phyloP scores from a whole-genome alignment of 225 moss, liverwort and hornwort species.

The Pseudisothecium myosuroides region DNA sequence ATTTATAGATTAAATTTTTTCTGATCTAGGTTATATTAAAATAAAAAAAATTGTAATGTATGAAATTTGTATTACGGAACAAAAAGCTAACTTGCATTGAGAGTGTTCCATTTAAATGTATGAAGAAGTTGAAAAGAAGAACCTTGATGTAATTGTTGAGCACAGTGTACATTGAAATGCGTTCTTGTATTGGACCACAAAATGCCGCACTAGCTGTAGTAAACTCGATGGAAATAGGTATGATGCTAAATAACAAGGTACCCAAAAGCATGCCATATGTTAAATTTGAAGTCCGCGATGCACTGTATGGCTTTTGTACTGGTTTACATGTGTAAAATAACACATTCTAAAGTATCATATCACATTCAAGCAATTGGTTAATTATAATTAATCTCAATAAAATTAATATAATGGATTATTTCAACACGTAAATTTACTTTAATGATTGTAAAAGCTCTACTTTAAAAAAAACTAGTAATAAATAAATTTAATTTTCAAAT shows the following conservation, averaged over 20 bases:
- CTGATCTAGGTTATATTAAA: no score
- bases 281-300: slow-evolving; percentile 64
- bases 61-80: background rate
- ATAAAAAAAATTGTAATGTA: no score
- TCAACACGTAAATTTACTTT: background rate
- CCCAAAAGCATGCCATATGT: slow-evolving; percentile 65
- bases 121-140: background rate
- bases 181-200: slow-evolving; percentile 68
- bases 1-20: background rate
- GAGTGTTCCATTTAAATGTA: background rate
- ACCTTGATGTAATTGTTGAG: slow-evolving; percentile 53
- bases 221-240: slow-evolving; percentile 47
- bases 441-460: fast-evolving
- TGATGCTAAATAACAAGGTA: slow-evolving; percentile 49
- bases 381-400: background rate
- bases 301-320: slow-evolving; percentile 74
- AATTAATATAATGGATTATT: background rate
- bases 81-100: background rate
- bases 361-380: background rate
- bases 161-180: slow-evolving; percentile 50
- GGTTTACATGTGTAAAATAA: slow-evolving; percentile 66
- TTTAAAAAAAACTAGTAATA: background rate
- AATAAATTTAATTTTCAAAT: background rate
- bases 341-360: slow-evolving; percentile 12
- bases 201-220: slow-evolving; percentile 46